Evolutionary conservation across 805 yeast genomes (phyloP).

Genomic region (Cyberlindnera mississippiensis): DNA sequence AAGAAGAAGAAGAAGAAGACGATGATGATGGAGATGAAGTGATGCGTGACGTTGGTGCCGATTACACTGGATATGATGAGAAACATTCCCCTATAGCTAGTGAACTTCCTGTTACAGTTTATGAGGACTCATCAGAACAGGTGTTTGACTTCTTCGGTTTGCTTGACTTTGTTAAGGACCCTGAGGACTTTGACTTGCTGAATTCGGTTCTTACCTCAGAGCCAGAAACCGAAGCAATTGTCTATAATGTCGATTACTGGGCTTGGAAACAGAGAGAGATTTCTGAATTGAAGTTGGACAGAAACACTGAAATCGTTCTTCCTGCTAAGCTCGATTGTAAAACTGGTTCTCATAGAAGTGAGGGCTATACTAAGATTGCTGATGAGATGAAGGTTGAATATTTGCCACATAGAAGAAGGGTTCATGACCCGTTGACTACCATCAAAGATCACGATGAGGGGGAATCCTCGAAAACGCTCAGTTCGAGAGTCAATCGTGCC

Average conservation of each 20-base stretch:
- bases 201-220: slow-evolving; percentile 36
- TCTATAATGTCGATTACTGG: slow-evolving; percentile 46
- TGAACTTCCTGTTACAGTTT: slow-evolving; percentile 52
- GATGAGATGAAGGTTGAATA: slow-evolving; percentile 72
- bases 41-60: slow-evolving; percentile 20
- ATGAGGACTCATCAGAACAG: slow-evolving; percentile 34
- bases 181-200: slow-evolving; percentile 64
- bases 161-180: slow-evolving; percentile 59
- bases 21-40: slow-evolving; percentile 8
- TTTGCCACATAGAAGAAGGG: slow-evolving; percentile 74
- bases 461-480: slow-evolving; percentile 43
- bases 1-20: slow-evolving; percentile 14
- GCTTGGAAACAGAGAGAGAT: slow-evolving; percentile 54
- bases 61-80: slow-evolving; percentile 27
- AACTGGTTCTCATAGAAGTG: slow-evolving; percentile 64
- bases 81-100: slow-evolving; percentile 48
- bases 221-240: slow-evolving; percentile 1
- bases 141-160: slow-evolving; percentile 43
- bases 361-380: slow-evolving; percentile 69
- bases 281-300: slow-evolving; percentile 5
- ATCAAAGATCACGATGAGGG: slow-evolving; percentile 62
- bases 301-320: slow-evolving; percentile 16
- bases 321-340: slow-evolving; percentile 33
- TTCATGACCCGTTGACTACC: slow-evolving; percentile 67
- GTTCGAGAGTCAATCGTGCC: slow-evolving; percentile 83